Evolutionary conservation across 2,329 filamentous ascomycete genomes (phyloP).

Genomic region (Metarhizium robertsii): DNA sequence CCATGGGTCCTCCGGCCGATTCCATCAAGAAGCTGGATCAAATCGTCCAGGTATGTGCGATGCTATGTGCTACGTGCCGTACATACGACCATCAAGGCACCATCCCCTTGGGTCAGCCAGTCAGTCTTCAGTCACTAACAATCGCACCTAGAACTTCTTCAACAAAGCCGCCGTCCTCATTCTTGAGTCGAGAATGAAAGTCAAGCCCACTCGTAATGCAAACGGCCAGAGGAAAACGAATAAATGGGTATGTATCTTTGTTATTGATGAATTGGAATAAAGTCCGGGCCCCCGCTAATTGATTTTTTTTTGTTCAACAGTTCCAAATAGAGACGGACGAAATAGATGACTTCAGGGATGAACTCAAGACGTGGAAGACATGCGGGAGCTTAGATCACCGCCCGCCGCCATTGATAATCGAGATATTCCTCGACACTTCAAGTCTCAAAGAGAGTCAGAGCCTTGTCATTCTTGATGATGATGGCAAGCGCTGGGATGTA

Average conservation of each 20-base stretch:
- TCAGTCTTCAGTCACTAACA: neutral
- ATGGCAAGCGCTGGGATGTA: conserved; percentile 89
- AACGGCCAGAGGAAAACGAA: conserved; percentile 54
- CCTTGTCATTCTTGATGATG: conserved; percentile 77
- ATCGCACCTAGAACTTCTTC: conserved; percentile 68
- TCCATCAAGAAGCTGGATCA: conserved; percentile 77
- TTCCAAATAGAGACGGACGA: conserved; percentile 95
- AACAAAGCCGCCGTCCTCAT: conserved; percentile 80
- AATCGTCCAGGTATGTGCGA: conserved; percentile 66
- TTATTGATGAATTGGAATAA: neutral
- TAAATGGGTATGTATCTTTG: conserved; percentile 63
- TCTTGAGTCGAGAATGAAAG: conserved; percentile 67
- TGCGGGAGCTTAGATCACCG: conserved; percentile 68
- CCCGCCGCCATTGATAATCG: conserved; percentile 79
- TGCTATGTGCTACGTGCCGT: neutral
- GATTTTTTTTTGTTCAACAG: conserved; percentile 33
- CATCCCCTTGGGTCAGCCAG: too few species aligned
- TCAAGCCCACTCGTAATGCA: conserved; percentile 40
- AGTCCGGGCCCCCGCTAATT: neutral
- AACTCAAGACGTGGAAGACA: conserved; percentile 71
- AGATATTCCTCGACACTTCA: conserved; percentile 78
- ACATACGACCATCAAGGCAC: neutral
- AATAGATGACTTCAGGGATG: conserved; percentile 76
- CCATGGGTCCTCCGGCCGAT: conserved; percentile 50
- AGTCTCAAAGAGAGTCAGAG: conserved; percentile 75